Evolutionary conservation across 805 yeast species (phyloP).

Genomic region (Saccharomyces kudriavzevii): DNA sequence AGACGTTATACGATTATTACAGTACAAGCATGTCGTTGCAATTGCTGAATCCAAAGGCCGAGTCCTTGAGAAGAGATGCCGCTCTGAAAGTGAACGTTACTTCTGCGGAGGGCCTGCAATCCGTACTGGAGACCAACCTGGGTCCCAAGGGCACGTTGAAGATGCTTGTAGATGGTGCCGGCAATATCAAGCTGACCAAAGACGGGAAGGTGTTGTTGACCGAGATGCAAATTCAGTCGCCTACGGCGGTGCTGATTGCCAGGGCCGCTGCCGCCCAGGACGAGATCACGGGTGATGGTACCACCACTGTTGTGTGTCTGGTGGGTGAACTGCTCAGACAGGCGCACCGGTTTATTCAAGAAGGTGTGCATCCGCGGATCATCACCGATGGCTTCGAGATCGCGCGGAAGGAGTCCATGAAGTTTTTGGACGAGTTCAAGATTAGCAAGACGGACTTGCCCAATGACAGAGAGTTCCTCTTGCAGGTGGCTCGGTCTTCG

Average conservation of each 20-base stretch:
- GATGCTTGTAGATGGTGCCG: conserved; percentile 95
- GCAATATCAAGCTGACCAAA: conserved; percentile 88
- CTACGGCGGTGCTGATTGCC: conserved; percentile 86
- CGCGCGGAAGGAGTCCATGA: conserved; percentile 70
- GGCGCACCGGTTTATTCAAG: conserved; percentile 83
- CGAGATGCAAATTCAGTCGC: conserved; percentile 95
- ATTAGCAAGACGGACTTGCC: conserved; percentile 33
- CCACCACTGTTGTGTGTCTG: conserved; percentile 86
- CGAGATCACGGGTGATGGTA: conserved; percentile 98
- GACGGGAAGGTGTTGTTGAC: conserved; percentile 90
- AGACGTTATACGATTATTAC: neutral
- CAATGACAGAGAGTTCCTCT: conserved; percentile 70
- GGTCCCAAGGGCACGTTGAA: conserved; percentile 97
- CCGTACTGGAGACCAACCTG: conserved; percentile 80
- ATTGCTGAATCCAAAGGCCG: conserved; percentile 93
- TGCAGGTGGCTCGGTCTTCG: conserved; percentile 88
- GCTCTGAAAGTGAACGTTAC: conserved; percentile 91
- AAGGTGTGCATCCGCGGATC: conserved; percentile 94
- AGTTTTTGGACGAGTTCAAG: conserved; percentile 62
- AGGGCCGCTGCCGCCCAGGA: conserved; percentile 98
- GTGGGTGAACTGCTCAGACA: conserved; percentile 94
- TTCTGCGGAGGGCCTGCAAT: conserved; percentile 95
- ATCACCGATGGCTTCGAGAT: conserved; percentile 90
- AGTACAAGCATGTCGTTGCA: conserved; percentile 50
- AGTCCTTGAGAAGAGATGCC: conserved; percentile 89